phyloP scores from a whole-genome alignment of 2,329 filamentous ascomycete species.

The Trichophyton benhamiae region DNA sequence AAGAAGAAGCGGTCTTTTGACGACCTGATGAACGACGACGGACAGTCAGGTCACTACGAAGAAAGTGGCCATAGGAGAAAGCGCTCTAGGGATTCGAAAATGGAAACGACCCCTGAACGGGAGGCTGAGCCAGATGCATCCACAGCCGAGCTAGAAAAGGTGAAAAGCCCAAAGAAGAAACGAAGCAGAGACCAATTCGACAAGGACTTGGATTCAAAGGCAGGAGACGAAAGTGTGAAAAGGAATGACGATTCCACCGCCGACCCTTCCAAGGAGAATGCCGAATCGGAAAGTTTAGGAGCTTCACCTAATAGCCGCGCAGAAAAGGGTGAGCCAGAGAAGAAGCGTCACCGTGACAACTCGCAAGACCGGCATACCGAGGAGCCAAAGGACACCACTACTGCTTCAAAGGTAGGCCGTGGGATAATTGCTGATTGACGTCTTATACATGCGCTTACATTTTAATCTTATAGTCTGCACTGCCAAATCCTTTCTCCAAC shows the following conservation, averaged over 20 bases:
- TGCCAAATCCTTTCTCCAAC: slow-evolving; percentile 32
- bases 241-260: slow-evolving; percentile 10
- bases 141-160: slow-evolving; percentile 12
- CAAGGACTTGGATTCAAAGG: slow-evolving; percentile 20
- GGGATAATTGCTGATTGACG: slow-evolving; percentile 13
- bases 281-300: slow-evolving; percentile 5
- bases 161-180: slow-evolving; percentile 32
- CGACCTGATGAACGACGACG: slow-evolving; percentile 27
- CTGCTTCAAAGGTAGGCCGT: neutral
- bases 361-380: slow-evolving; percentile 26
- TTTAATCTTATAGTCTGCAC: neutral
- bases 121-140: slow-evolving; percentile 1
- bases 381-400: slow-evolving; percentile 9
- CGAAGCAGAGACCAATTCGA: slow-evolving; percentile 34
- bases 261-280: slow-evolving; percentile 1
- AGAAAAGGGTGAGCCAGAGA: slow-evolving; percentile 28
- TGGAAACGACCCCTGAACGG: slow-evolving; percentile 11
- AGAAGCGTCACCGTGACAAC: slow-evolving; percentile 33
- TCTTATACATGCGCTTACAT: neutral
- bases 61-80: slow-evolving; percentile 23
- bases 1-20: slow-evolving; percentile 34
- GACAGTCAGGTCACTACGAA: slow-evolving; percentile 12
- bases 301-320: slow-evolving; percentile 6
- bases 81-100: slow-evolving; percentile 22
- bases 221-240: slow-evolving; percentile 9